phyloP scores from a whole-genome alignment of 805 yeast genomes.

The Hanseniaspora guilliermondii region DNA sequence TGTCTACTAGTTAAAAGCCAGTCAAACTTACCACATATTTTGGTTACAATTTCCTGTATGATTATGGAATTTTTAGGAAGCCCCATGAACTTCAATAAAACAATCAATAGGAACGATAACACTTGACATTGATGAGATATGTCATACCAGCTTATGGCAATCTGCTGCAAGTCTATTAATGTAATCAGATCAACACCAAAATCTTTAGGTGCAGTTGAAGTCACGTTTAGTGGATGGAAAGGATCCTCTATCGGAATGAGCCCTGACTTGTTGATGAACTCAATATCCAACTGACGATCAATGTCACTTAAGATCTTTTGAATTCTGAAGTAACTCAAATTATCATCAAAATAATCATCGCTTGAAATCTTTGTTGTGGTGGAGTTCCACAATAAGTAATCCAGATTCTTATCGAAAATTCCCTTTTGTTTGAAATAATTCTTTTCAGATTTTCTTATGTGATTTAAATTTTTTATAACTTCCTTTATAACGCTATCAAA shows the following conservation, averaged over 20 bases:
- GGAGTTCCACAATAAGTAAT: conserved; percentile 24
- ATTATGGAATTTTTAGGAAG: conserved; percentile 26
- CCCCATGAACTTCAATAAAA: conserved; percentile 25
- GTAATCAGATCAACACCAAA: conserved; percentile 28
- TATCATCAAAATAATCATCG: conserved; percentile 12
- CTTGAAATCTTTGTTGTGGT: conserved; percentile 16
- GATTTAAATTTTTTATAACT: conserved; percentile 25
- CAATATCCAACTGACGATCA: conserved; percentile 26
- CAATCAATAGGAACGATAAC: conserved; percentile 25
- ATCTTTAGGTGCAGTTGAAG: conserved; percentile 22
- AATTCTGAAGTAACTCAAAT: conserved; percentile 24
- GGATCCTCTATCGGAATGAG: conserved; percentile 25
- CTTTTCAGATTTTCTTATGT: conserved; percentile 21
- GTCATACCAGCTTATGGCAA: conserved; percentile 30
- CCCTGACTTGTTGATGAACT: conserved; percentile 28
- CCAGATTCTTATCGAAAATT: conserved; percentile 21
- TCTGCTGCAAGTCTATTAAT: conserved; percentile 20
- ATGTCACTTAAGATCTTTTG: conserved; percentile 27
- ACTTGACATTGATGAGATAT: conserved; percentile 30
- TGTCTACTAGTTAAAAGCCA: conserved; percentile 26
- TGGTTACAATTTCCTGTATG: conserved; percentile 27
- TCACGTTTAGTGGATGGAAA: conserved; percentile 23
- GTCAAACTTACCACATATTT: conserved; percentile 24
- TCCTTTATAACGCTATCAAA: conserved; percentile 28
- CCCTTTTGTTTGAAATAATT: conserved; percentile 19